Evolutionary conservation across 2,329 filamentous ascomycete species (phyloP).

Genomic region (Fusarium sp.): DNA sequence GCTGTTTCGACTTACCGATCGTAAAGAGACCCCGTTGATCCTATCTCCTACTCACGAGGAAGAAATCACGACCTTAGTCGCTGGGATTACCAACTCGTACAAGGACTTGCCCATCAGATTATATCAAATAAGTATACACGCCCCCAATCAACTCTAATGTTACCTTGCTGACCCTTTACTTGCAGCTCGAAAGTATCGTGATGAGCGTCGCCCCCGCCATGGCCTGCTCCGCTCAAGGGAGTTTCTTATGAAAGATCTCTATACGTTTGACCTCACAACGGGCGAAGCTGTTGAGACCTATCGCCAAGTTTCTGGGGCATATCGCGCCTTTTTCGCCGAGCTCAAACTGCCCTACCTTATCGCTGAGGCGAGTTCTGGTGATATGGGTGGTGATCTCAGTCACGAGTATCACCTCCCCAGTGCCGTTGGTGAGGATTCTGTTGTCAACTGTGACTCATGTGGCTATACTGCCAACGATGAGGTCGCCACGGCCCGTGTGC

Average conservation of each 20-base stretch:
- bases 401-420: constrained; percentile 94
- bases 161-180: constrained; percentile 29
- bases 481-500: constrained; percentile 64
- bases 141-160: background rate
- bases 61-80: constrained; percentile 88
- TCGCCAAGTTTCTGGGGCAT: constrained; percentile 76
- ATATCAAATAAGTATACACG: constrained; percentile 82
- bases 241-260: constrained; percentile 98
- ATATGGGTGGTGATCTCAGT: constrained; percentile 92
- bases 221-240: constrained; percentile 89
- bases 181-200: constrained; percentile 90
- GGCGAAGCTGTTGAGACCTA: constrained; percentile 84
- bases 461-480: constrained; percentile 88
- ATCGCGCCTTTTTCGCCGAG: constrained; percentile 81
- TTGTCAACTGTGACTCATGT: constrained; percentile 81
- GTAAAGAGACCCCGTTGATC: constrained; percentile 78
- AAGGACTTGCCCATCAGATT: constrained; percentile 86
- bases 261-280: constrained; percentile 84
- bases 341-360: constrained; percentile 85
- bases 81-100: constrained; percentile 79
- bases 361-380: constrained; percentile 92
- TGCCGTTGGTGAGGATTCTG: constrained; percentile 82
- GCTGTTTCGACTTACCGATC: constrained; percentile 84
- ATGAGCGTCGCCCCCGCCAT: constrained; percentile 89
- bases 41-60: constrained; percentile 96